Conservation (phyloP, 2,329 filamentous ascomycete genomes). For the Fusarium miscanthi region DNA sequence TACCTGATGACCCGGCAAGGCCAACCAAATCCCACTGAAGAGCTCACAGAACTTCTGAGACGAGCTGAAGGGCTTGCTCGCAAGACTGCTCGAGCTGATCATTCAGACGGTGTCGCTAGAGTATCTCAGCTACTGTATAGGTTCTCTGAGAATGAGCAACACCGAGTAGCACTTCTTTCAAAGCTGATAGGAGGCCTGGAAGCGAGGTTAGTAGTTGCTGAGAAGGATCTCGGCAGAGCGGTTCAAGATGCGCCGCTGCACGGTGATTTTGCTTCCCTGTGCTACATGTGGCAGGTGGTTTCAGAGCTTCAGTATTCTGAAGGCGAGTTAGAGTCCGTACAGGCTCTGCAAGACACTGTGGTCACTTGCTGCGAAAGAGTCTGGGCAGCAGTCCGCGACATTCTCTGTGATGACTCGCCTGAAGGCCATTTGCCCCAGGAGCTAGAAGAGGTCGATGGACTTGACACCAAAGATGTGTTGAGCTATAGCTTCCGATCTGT, state of each 20-base stretch:
- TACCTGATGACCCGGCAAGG: constrained; percentile 26
- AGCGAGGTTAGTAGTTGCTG: constrained; percentile 70
- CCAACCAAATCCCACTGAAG: constrained; percentile 32
- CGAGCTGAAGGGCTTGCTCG: constrained; percentile 70
- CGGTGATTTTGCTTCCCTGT: constrained; percentile 74
- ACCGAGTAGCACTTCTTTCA: constrained; percentile 64
- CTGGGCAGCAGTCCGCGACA: constrained; percentile 79
- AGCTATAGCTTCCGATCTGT: constrained; percentile 96
- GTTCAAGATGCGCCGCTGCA: constrained; percentile 75
- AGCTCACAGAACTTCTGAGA: constrained; percentile 60
- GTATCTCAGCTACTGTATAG: constrained; percentile 76
- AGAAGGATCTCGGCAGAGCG: constrained; percentile 72
- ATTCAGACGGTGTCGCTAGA: constrained; percentile 90
- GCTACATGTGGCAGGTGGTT: constrained; percentile 65
- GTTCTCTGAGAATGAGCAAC: constrained; percentile 59
- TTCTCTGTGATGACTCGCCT: constrained; percentile 93
- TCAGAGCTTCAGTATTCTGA: constrained; percentile 54
- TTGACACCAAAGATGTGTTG: constrained; percentile 87
- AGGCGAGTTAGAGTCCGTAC: constrained; percentile 51
- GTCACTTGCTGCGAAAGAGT: constrained; percentile 72
- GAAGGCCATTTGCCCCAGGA: constrained; percentile 87
- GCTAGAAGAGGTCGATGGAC: constrained; percentile 74
- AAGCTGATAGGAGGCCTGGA: constrained; percentile 71
- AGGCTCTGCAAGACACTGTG: constrained; percentile 64
- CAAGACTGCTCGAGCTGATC: constrained; percentile 84